phyloP scores from a whole-genome alignment of 2,329 filamentous ascomycete species.

The Exophiala dermatitidis region DNA sequence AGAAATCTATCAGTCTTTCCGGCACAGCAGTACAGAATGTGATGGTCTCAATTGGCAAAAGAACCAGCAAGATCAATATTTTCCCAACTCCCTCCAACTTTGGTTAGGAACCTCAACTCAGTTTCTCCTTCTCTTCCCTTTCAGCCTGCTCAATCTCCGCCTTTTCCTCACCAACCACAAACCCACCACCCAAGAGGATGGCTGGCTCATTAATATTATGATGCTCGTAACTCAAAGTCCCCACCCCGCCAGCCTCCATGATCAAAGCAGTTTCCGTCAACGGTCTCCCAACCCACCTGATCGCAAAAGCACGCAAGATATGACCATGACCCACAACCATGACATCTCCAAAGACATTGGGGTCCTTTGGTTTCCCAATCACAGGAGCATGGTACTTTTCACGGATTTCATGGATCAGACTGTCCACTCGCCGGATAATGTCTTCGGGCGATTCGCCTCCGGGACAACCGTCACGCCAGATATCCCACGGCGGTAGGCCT shows the following conservation, averaged over 20 bases:
- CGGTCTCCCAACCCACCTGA: conserved; percentile 71
- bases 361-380: conserved; percentile 50
- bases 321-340: conserved; percentile 84
- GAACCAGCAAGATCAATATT: too few species aligned
- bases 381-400: conserved; percentile 55
- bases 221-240: conserved; percentile 77
- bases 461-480: conserved; percentile 82
- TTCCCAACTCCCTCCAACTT: too few species aligned
- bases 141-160: conserved; percentile 4
- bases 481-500: conserved; percentile 64
- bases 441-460: conserved; percentile 75
- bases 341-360: conserved; percentile 50
- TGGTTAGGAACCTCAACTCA: neutral
- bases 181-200: conserved; percentile 67
- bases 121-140: conserved; percentile 11
- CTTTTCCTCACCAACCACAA: conserved; percentile 39
- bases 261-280: conserved; percentile 70
- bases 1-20: too few species aligned
- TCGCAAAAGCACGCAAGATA: conserved; percentile 78
- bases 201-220: conserved; percentile 70
- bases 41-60: too few species aligned
- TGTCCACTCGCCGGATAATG: conserved; percentile 64
- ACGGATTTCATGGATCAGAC: conserved; percentile 67
- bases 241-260: conserved; percentile 81
- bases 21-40: too few species aligned